A percentile compares a stretch with the other conserved stretches of the same genome.
Evolutionary conservation across 2,329 filamentous ascomycete genomes (phyloP).

Genomic region (Geoglossum cookeanum): DNA sequence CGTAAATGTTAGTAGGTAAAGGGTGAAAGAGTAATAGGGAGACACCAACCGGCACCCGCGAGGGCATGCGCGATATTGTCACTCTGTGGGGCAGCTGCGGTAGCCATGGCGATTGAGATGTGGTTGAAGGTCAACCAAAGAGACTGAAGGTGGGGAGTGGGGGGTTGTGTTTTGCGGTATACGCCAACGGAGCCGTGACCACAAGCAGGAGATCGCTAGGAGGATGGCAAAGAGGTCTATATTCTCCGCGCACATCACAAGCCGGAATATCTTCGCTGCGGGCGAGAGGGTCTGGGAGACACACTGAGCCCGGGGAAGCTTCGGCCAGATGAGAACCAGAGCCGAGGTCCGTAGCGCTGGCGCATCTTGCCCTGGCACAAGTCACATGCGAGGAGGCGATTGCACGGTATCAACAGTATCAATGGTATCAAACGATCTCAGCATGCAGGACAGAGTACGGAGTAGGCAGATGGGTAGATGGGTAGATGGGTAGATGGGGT

Average conservation of each 20-base stretch:
- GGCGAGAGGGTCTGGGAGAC: background rate
- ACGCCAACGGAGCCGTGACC: too few species aligned
- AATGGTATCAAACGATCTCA: too few species aligned
- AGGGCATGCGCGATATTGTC: constrained; percentile 95
- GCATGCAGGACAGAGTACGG: too few species aligned
- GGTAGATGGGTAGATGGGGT: too few species aligned
- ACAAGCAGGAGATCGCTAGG: background rate
- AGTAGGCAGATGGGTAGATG: too few species aligned
- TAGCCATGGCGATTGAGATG: constrained; percentile 24
- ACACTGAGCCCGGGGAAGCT: background rate
- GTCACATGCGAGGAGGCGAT: too few species aligned
- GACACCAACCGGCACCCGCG: constrained; percentile 50
- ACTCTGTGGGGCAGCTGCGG: constrained; percentile 58
- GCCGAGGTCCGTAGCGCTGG: background rate
- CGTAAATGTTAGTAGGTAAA: background rate
- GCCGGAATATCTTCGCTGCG: background rate
- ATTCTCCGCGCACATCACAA: background rate
- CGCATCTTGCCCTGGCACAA: background rate
- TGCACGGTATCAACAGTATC: too few species aligned
- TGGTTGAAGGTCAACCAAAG: background rate
- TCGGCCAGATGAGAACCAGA: background rate
- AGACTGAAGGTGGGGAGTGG: background rate
- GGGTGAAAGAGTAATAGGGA: background rate
- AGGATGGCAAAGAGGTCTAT: background rate
- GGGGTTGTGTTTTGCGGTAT: background rate